A percentile compares a stretch with the other conserved stretches of the same genome.
These are phyloP conservation scores for Coniochaeta hoffmannii DNA, from an alignment of 2,329 filamentous ascomycete species.

Conservation along the genomic window DNA sequence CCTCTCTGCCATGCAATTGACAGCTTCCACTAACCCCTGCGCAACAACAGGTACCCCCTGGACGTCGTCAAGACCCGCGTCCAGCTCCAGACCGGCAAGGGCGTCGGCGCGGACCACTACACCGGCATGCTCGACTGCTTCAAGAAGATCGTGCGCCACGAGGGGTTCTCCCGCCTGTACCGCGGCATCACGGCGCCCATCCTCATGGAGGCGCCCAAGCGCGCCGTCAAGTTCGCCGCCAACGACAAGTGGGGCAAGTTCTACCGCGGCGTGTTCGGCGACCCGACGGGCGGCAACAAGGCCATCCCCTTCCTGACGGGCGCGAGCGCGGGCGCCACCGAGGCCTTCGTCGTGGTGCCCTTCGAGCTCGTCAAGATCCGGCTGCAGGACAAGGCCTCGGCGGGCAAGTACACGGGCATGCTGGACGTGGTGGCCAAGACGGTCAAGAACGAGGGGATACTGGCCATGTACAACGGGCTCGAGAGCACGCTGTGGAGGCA, in stretches of 20 bases:
- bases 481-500: slow-evolving; percentile 97
- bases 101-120: slow-evolving; percentile 70
- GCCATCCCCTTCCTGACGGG: slow-evolving; percentile 86
- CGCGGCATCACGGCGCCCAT: slow-evolving; percentile 94
- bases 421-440: slow-evolving; percentile 77
- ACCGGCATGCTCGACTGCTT: slow-evolving; percentile 98
- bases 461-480: slow-evolving; percentile 93
- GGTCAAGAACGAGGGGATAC: slow-evolving; percentile 69
- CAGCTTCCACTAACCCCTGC: slow-evolving; percentile 5
- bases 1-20: neutral
- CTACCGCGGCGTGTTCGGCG: slow-evolving; percentile 81
- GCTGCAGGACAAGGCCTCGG: slow-evolving; percentile 89
- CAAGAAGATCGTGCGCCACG: slow-evolving; percentile 89
- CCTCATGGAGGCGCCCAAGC: slow-evolving; percentile 73
- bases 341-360: slow-evolving; percentile 93
- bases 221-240: slow-evolving; percentile 96
- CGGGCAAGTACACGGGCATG: slow-evolving; percentile 79
- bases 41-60: slow-evolving; percentile 76
- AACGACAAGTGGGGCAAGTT: slow-evolving; percentile 98
- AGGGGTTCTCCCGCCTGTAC: slow-evolving; percentile 88
- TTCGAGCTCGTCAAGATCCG: slow-evolving; percentile 99
- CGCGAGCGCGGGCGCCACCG: slow-evolving; percentile 88
- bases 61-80: slow-evolving; percentile 94
- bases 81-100: slow-evolving; percentile 75
- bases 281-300: slow-evolving; percentile 76